Conservation (phyloP, 148 eudicot species). For the Rhododendron kiyosumense region DNA sequence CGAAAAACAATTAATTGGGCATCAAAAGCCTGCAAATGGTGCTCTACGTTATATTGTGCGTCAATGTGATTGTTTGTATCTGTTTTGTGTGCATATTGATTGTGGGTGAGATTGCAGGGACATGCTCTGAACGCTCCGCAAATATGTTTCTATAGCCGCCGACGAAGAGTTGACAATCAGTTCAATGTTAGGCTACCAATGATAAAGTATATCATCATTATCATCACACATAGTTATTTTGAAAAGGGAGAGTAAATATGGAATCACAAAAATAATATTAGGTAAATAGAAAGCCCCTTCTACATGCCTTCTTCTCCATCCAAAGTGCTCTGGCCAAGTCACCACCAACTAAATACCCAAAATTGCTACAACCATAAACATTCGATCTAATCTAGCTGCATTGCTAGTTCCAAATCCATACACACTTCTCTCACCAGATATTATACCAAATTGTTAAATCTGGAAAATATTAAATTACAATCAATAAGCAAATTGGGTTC, state of each 20-base stretch:
- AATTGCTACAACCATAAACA: neutral
- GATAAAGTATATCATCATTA: neutral
- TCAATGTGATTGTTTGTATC: neutral
- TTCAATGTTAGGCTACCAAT: neutral
- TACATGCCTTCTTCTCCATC: neutral
- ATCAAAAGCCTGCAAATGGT: too few relatives aligned
- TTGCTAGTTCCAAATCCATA: neutral
- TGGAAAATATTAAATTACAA: neutral
- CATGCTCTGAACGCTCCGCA: neutral
- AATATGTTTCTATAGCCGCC: neutral
- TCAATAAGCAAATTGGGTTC: neutral
- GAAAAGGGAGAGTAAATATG: neutral
- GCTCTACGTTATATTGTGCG: neutral
- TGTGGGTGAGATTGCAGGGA: neutral
- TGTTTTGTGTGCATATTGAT: neutral
- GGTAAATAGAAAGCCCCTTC: neutral
- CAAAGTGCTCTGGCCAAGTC: neutral
- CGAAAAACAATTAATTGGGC: too few relatives aligned
- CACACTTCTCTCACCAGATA: neutral
- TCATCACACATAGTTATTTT: neutral
- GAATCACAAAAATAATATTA: neutral
- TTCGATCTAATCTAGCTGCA: neutral
- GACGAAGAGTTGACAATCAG: neutral
- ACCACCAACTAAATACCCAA: neutral
- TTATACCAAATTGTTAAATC: neutral